A percentile compares a stretch with the other conserved stretches of the same genome.
These are phyloP conservation scores for Chrysoporthe austroafricana DNA, from an alignment of 2,329 filamentous ascomycete species.

Conservation along the genomic window DNA sequence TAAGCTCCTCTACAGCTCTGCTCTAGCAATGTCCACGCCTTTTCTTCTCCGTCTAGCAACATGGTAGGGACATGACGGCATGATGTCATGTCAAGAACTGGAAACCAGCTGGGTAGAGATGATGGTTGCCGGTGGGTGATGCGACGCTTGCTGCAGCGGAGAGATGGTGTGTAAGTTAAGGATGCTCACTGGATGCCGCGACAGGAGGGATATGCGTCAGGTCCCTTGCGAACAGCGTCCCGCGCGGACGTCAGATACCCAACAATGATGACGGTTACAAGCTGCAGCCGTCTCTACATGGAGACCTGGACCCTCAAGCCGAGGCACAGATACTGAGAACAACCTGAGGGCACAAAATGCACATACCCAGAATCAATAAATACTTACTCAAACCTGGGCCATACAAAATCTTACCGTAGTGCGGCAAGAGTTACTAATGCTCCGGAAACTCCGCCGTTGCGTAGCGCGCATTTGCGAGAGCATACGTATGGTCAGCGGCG, in stretches of 20 bases:
- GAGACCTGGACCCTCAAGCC: not conserved
- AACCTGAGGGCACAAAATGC: not conserved
- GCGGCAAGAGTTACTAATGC: not conserved
- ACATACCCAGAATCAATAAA: not conserved
- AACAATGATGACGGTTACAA: not conserved
- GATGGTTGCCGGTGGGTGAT: not conserved
- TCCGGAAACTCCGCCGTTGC: slow-evolving; percentile 10
- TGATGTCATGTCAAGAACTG: too few species aligned
- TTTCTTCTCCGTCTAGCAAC: too few species aligned
- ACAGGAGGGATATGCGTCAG: not conserved
- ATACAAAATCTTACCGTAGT: not conserved
- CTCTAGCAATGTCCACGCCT: not conserved
- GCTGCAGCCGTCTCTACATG: not conserved
- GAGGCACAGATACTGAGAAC: not conserved
- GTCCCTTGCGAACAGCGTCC: not conserved
- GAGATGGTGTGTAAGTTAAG: not conserved
- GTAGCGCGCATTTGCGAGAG: slow-evolving; percentile 23
- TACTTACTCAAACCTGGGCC: not conserved
- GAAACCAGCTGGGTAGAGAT: not conserved
- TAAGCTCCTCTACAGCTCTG: slow-evolving; percentile 22
- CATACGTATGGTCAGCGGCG: too few species aligned
- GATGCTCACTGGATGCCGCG: not conserved
- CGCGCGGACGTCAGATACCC: not conserved
- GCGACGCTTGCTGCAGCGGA: not conserved
- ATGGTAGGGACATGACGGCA: too few species aligned